Percentiles rank a stretch among this genome's conserved stretches.
phyloP scores from a whole-genome alignment of 257 asterid species.

The Penstemon barbatus region DNA sequence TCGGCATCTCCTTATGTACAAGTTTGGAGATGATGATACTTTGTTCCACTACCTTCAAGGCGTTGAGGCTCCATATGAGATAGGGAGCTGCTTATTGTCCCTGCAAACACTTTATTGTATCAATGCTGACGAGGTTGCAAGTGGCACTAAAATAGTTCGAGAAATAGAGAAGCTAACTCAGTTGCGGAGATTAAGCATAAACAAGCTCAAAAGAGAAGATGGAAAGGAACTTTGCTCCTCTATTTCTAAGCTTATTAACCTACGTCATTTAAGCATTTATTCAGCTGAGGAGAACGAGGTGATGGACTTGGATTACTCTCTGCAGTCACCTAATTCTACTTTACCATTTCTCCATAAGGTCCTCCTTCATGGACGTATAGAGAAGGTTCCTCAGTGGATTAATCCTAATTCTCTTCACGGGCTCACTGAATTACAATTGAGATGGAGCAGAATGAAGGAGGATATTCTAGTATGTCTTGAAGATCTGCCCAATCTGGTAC shows the following conservation, averaged over 20 bases:
- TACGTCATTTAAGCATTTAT: neutral
- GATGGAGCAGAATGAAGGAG: neutral
- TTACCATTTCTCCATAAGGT: neutral
- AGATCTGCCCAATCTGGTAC: constrained; percentile 21
- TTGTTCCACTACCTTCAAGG: too few relatives aligned
- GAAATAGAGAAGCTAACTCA: constrained; percentile 31
- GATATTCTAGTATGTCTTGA: constrained; percentile 23
- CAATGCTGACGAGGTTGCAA: too few relatives aligned
- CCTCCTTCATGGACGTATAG: constrained; percentile 2
- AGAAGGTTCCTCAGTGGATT: constrained; percentile 27
- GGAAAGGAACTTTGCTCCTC: constrained; percentile 33
- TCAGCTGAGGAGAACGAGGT: neutral
- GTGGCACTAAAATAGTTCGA: neutral
- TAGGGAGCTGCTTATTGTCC: too few relatives aligned
- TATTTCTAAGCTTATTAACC: constrained; percentile 23
- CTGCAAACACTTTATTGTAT: too few relatives aligned
- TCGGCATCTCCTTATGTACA: too few relatives aligned
- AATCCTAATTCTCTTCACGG: constrained; percentile 11
- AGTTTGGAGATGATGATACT: too few relatives aligned
- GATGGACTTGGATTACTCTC: constrained; percentile 2
- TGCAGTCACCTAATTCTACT: neutral
- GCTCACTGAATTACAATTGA: neutral
- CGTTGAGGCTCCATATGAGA: too few relatives aligned
- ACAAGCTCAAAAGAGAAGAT: constrained; percentile 27
- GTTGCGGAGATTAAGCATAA: constrained; percentile 18